Evolutionary conservation across 768 basidiomycete species (phyloP).

Genomic region (Boletus eberwhitei): DNA sequence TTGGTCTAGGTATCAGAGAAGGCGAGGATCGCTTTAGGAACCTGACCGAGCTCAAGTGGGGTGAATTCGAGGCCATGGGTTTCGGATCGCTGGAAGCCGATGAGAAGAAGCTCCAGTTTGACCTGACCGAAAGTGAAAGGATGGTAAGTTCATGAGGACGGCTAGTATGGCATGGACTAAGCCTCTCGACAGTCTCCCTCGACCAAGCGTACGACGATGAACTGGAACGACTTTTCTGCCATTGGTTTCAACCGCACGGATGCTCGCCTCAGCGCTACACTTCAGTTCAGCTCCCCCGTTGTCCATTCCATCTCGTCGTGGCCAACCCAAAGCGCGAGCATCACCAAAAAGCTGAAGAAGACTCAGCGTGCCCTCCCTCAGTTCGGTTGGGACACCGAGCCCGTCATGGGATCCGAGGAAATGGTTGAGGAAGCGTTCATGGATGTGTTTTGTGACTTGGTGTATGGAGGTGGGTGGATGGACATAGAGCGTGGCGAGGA

Average conservation of each 20-base stretch:
- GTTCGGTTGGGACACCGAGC: constrained; percentile 92
- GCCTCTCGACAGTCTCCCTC: constrained; percentile 47
- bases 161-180: constrained; percentile 9
- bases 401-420: constrained; percentile 72
- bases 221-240: constrained; percentile 87
- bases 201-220: constrained; percentile 77
- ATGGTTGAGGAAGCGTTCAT: constrained; percentile 89
- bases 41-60: constrained; percentile 87
- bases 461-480: constrained; percentile 85
- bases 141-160: constrained; percentile 37
- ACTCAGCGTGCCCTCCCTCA: constrained; percentile 65
- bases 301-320: constrained; percentile 61
- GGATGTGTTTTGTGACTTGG: constrained; percentile 78
- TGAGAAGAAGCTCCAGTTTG: constrained; percentile 84
- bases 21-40: constrained; percentile 74
- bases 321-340: constrained; percentile 70
- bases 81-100: constrained; percentile 54
- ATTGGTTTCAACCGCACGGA: constrained; percentile 82
- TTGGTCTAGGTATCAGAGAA: constrained; percentile 35
- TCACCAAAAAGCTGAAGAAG: constrained; percentile 80
- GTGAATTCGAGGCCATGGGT: constrained; percentile 82
- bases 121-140: constrained; percentile 85
- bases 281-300: constrained; percentile 69
- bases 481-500: constrained; percentile 71
- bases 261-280: constrained; percentile 69